Base-by-base conservation (phyloP, 805 yeast species). In the Metschnikowia hibisci region DNA sequence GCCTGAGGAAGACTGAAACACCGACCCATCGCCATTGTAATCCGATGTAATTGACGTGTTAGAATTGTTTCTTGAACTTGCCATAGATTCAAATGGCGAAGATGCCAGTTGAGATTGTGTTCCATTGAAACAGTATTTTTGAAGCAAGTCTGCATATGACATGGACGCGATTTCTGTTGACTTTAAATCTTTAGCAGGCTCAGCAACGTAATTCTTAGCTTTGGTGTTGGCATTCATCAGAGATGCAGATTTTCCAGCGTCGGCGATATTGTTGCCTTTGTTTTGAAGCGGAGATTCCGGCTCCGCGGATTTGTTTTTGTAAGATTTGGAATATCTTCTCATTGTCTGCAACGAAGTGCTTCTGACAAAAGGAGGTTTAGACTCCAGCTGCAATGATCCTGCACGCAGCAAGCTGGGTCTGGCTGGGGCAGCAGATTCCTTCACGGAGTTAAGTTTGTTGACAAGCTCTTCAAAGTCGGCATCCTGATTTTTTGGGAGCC, bases 51-150 rank as follows among this genome's bases (percentile, higher is more conserved):
- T 27, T 14, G 54, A 46, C 10, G 42, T 34, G 15, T 44, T 44
- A 23, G 52, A 47, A 35, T 44, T 43, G 44, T 45, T 43, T 40
- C 43, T 44, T 13, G 43, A 41, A 32, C 44, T 44, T 25, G 30
- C 34, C 44, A 37, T 37, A 10, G 46, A 46, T 20, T 40, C 42
- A 14, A 26, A 18, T 10, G 49, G 37, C 30, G 32, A 32, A 42
- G 39, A 45, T 23, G 33, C 25, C 11, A 31, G 10, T 27, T 23
- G 30, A 12, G 40, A 25, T n/a, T 43, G 45, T 4, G 65, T 61
- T 31, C 64, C 63, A 40, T 59, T 62, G 52, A 67, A 67, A 48
- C 73, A 67, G 43, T 63, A 67, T 26, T 58, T 62, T 41, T 61
- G 62, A 41, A 67, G 52, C 45, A 67, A 56, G 46, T 64, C 68